Base-by-base conservation (phyloP, 345 rosid genomes). In the Syzygium grande region DNA sequence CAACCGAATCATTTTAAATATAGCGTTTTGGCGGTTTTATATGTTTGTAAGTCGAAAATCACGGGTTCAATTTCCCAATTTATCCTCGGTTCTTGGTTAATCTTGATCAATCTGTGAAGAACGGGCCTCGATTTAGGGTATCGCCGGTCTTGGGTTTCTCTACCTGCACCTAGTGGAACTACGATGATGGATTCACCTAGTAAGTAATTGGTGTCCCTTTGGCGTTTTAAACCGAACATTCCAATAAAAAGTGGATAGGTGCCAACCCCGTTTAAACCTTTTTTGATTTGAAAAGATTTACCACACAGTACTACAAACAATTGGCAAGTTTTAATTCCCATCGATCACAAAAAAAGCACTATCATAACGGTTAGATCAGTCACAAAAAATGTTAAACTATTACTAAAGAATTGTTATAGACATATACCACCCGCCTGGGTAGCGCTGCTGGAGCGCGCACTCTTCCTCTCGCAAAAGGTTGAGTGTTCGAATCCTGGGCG, bases 131-230 rank as follows among this genome's bases (percentile, higher is more conserved):
- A 59, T 27, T 12, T 59, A 59, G 2, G 29, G 17, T 61, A n/a
- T 61, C 0, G 4, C 68, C 68, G 0, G 34, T 61, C 34, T 5
- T 0, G 2, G 1, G 30, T 27, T 27, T 61, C 2, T 15, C 68
- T 16, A 27, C 30, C 13, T 14, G 17, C 68, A n/a, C 68, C 68
- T 61, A 61, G 68, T 13, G 16, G 12, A 4, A 61, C 17, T 61
- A 17, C 30, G 17, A 27, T 12, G 68, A 59, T 12, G 34, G 34
- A 30, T n/a, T 61, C 17, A 61, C 68, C 68, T 12, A 61, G 68
- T n/a, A 13, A 12, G 68, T 0, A 27, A 15, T 61, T 27, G 15
- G 17, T 59, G 68, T 59, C 30, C 30, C 16, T 12, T 59, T 27
- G 68, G 27, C 7, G 16, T 30, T 61, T 12, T 12, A 12, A 27